phyloP scores from a whole-genome alignment of 129 eudicot species.

The Tanacetum coccineum region DNA sequence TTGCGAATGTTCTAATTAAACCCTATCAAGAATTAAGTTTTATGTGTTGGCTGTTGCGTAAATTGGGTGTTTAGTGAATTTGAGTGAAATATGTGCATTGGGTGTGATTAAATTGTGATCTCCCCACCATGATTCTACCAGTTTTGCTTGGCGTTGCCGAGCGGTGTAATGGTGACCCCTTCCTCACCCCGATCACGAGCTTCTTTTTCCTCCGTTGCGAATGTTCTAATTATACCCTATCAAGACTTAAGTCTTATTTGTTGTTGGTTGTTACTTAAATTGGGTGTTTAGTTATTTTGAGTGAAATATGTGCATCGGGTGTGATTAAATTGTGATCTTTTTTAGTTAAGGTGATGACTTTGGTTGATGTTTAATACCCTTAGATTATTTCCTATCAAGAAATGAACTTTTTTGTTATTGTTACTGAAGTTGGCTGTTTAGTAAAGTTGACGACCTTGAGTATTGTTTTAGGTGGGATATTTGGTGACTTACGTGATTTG shows the following conservation, averaged over 20 bases:
- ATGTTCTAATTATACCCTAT: too few relatives aligned
- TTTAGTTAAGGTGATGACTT: not conserved
- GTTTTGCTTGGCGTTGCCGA: too few relatives aligned
- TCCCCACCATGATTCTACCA: too few relatives aligned
- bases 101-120: conserved; percentile 5
- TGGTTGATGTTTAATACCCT: not conserved
- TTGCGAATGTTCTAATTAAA: too few relatives aligned
- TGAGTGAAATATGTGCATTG: not conserved
- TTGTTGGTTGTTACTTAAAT: not conserved
- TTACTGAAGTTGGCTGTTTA: not conserved
- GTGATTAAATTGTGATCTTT: conserved; percentile 9
- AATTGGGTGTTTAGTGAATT: not conserved
- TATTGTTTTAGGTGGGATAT: conserved; percentile 13
- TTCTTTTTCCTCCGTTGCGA: too few relatives aligned
- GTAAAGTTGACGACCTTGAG: not conserved
- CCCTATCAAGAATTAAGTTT: too few relatives aligned
- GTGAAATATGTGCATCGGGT: not conserved
- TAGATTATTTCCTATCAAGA: not conserved
- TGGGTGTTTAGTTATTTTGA: not conserved
- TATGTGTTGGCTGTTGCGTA: not conserved
- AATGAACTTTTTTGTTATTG: not conserved
- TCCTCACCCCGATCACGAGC: too few relatives aligned
- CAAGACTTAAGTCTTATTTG: too few relatives aligned
- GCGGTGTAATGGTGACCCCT: too few relatives aligned
- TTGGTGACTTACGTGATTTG: conserved; percentile 2